Percentiles rank a stretch among this genome's conserved stretches.
Conservation (phyloP, 2,329 filamentous ascomycete genomes). For the Colletotrichum karsti region DNA sequence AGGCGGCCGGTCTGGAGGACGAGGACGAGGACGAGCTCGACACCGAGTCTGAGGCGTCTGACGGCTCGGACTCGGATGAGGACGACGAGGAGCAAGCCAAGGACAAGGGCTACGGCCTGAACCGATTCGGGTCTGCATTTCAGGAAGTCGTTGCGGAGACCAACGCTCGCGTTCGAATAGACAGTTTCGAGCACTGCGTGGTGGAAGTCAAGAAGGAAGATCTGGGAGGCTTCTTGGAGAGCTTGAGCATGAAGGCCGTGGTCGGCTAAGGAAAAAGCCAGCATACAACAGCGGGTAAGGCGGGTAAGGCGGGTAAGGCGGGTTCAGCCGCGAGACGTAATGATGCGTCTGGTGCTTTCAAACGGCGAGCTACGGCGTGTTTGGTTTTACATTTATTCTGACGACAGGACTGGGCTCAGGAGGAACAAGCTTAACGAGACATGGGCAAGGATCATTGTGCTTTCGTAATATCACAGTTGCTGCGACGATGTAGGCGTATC, state of each 20-base stretch:
- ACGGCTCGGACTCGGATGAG: constrained; percentile 53
- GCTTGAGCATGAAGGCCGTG: constrained; percentile 89
- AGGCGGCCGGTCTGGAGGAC: constrained; percentile 51
- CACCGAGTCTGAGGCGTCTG: constrained; percentile 48
- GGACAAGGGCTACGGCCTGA: constrained; percentile 77
- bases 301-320: background rate
- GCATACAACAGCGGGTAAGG: background rate
- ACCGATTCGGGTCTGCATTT: constrained; percentile 94
- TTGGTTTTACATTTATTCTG: background rate
- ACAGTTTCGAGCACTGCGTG: constrained; percentile 97
- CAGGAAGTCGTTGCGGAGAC: constrained; percentile 95
- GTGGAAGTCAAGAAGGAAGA: constrained; percentile 99
- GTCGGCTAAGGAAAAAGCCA: constrained; percentile 57
- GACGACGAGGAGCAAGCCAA: constrained; percentile 65
- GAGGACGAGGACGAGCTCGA: constrained; percentile 60
- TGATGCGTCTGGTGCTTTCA: background rate
- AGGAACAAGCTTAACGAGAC: constrained; percentile 14
- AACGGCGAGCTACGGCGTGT: background rate
- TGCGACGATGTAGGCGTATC: background rate
- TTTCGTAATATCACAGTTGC: background rate
- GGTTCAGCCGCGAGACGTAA: background rate
- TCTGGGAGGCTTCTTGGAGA: constrained; percentile 87
- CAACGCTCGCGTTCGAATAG: constrained; percentile 86
- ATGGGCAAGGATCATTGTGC: constrained; percentile 10
- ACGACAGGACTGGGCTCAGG: background rate